Base-by-base conservation (phyloP, 2,329 filamentous ascomycete genomes). In the Ophiostoma montium region DNA sequence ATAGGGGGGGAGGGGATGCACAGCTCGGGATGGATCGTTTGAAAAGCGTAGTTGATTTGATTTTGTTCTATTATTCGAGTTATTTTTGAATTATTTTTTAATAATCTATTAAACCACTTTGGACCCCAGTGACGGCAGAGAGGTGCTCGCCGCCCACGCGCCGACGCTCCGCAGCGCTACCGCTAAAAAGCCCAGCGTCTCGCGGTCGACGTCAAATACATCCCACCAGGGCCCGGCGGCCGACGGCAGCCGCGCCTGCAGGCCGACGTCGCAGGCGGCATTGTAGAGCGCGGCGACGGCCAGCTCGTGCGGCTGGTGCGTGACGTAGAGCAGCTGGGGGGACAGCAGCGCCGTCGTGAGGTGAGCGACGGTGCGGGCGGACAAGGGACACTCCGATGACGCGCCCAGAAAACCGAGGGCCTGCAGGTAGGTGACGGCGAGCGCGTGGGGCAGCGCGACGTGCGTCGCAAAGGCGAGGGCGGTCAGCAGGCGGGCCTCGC, bases 191-290 rank as follows among this genome's bases (percentile, higher is more conserved):
- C 92, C 92, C 33, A 98, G 71, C 62, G 95, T 88, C 68, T 98
- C 92, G 46, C 92, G 74, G 59, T 95, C 89, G 8, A 92, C 86
- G 64, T 98, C 92, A 63, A 96, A 96, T 0, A 96, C 86, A 64
- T 95, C 89, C 92, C 92, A 98, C 92, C 92, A 98, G 54, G 86
- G 82, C 44, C 76, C 78, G 54, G 84, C 84, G 16, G 51, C 49
- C 27, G 49, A 35, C 0, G 90, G 87, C 66, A 95, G 73, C 5
- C 42, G 42, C 11, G n/a, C n/a, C 62, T 86, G 88, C 12, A 84
- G 77, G 0, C 75, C 80, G 1, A 77, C 63, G 56, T 96, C 88
- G 41, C 82, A 75, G 1, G 87, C 84, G 0, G 90, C 86, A n/a
- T 87, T 77, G 62, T 96, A 98, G 31, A 95, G 84, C 1, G 89